Base-by-base conservation (phyloP, 345 rosid genomes). In the Salix udensis region DNA sequence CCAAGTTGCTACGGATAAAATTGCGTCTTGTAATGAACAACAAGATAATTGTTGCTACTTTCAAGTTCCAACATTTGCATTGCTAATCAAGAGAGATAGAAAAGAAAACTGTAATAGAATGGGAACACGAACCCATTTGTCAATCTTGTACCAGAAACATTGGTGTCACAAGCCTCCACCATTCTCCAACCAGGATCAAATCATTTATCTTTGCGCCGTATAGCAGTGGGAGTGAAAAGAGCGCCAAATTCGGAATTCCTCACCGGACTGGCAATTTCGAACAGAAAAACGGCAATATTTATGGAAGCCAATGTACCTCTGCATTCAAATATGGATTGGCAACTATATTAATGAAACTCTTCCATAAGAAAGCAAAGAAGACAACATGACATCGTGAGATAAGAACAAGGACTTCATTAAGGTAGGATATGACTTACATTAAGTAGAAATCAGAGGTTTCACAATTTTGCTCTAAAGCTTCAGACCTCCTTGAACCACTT, bases 71-170 rank as follows among this genome's bases (percentile, higher is more conserved):
- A 10, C 44, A 40, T 31, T 76, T 48, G 23, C 40, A 1, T 40
- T 74, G 37, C 40, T 67, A 11, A 19, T 34, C 21, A 50, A 52
- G 58, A 21, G 13, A 53, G 12, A 39, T 37, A 55, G 16, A 74
- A 70, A 67, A 76, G 16, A 74, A 70, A 67, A 76, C 64, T 68
- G 77, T 50, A 78, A 84, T 68, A 86, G 88, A 80, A 83, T 72
- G 82, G 84, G 86, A 90, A 89, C 85, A 90, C 91, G 88, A 87
- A 92, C 96, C 97, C 91, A 90, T 78, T 85, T 85, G 81, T 88
- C 82, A 88, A 86, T 90, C 93, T 84, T 92, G 98, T 94, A 94
- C 98, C 97, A 92, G 98, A 94, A 94, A 94, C 95, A 92, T 94
- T 36, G 98, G 97, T 18, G 97, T 94, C 83, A 94, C 80, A 3